Evolutionary conservation across 768 basidiomycete genomes (phyloP).

Genomic region (Podaxis sp.): DNA sequence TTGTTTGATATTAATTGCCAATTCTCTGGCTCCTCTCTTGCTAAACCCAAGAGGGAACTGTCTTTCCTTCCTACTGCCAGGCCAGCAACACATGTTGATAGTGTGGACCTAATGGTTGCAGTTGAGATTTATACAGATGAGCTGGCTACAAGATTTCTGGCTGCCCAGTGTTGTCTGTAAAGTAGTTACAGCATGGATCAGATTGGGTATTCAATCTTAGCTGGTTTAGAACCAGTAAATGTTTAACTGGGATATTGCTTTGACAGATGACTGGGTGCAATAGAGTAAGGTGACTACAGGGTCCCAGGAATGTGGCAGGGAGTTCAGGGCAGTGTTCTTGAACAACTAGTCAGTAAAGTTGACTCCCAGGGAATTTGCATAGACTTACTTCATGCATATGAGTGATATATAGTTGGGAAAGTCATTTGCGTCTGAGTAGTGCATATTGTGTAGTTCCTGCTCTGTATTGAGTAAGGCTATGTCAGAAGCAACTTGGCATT

Average conservation of each 20-base stretch:
- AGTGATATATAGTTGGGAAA: constrained; percentile 18
- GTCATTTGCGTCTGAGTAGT: constrained; percentile 15
- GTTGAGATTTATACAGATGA: not conserved
- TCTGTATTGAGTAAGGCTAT: constrained; percentile 15
- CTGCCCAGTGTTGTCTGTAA: not conserved
- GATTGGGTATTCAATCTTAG: not conserved
- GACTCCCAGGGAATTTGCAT: constrained; percentile 21
- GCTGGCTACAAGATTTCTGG: not conserved
- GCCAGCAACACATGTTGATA: constrained; percentile 30
- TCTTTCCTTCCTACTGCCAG: constrained; percentile 36
- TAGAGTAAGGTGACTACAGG: not conserved
- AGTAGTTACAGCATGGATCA: not conserved
- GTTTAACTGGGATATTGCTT: not conserved
- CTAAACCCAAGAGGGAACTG: constrained; percentile 28
- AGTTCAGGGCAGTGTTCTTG: constrained; percentile 19
- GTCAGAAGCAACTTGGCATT: constrained; percentile 13
- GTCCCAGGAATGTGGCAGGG: constrained; percentile 16
- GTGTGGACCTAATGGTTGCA: constrained; percentile 21
- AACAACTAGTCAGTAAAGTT: constrained; percentile 19
- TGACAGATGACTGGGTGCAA: not conserved
- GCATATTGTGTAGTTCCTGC: constrained; percentile 6
- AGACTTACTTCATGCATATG: constrained; percentile 18
- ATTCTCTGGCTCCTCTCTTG: not conserved
- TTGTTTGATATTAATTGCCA: not conserved
- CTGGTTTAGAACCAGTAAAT: not conserved